phyloP scores from a whole-genome alignment of 257 asterid species.

The Solanum acaule region DNA sequence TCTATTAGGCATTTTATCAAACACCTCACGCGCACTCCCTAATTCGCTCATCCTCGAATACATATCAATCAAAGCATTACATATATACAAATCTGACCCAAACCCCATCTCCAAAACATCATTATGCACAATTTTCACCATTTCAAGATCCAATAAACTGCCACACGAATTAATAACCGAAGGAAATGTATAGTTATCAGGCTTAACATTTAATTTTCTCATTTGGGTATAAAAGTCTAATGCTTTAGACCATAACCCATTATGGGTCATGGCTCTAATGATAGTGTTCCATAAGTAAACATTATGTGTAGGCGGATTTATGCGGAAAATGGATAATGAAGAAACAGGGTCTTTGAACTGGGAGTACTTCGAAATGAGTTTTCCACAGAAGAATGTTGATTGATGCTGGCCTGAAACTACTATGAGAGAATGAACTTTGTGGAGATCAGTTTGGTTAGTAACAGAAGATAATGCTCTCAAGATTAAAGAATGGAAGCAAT shows the following conservation, averaged over 20 bases:
- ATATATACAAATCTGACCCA: constrained; percentile 49
- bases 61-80: constrained; percentile 69
- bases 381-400: constrained; percentile 44
- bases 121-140: constrained; percentile 37
- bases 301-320: constrained; percentile 11
- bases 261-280: constrained; percentile 68
- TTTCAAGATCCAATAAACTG: constrained; percentile 36
- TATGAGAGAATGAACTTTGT: constrained; percentile 42
- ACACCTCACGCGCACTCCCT: constrained; percentile 44
- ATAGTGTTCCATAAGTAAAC: constrained; percentile 57
- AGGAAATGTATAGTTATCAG: constrained; percentile 68
- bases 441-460: constrained; percentile 24
- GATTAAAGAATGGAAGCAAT: constrained; percentile 16
- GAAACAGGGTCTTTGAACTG: constrained; percentile 47
- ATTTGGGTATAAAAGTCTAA: constrained; percentile 46
- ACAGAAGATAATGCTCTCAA: constrained; percentile 43
- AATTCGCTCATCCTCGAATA: constrained; percentile 42
- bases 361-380: constrained; percentile 59
- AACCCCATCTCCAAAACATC: constrained; percentile 45
- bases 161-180: constrained; percentile 70
- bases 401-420: constrained; percentile 40
- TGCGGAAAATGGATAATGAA: constrained; percentile 32
- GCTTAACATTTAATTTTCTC: constrained; percentile 33
- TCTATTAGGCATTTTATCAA: constrained; percentile 49
- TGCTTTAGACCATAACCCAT: constrained; percentile 38